Percentiles rank a stretch among this genome's conserved stretches.
These are phyloP conservation scores for Turritis glabra DNA, from an alignment of 345 rosid genomes.

Conservation along the genomic window DNA sequence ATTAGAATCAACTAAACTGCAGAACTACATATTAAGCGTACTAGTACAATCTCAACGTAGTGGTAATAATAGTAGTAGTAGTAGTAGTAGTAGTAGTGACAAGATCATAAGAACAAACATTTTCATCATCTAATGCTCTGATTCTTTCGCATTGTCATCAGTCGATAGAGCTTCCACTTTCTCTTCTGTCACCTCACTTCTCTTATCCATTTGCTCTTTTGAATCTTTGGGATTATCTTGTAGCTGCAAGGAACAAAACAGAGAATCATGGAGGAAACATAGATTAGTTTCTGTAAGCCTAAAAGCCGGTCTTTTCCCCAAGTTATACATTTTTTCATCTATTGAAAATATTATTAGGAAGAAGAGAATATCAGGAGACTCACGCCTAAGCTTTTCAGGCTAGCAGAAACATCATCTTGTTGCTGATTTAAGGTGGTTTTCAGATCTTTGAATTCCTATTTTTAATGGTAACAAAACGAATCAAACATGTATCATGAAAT, in stretches of 20 bases:
- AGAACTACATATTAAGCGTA: constrained; percentile 21
- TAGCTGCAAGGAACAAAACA: constrained; percentile 43
- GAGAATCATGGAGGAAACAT: constrained; percentile 6
- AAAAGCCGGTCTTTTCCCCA: not conserved
- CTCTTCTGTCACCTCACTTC: constrained; percentile 38
- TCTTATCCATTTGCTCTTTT: constrained; percentile 41
- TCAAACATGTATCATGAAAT: not conserved
- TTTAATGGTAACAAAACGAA: not conserved
- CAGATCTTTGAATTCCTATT: constrained; percentile 75
- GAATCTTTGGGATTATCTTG: constrained; percentile 53
- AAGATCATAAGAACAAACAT: constrained; percentile 10
- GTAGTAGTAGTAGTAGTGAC: constrained; percentile 1
- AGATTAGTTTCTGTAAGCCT: not conserved
- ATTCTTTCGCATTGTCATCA: constrained; percentile 34
- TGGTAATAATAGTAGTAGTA: constrained; percentile 8
- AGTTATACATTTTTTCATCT: not conserved
- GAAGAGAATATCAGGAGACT: constrained; percentile 11
- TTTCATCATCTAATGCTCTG: constrained; percentile 36
- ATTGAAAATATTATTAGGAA: not conserved
- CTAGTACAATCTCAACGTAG: constrained; percentile 19
- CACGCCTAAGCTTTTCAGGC: constrained; percentile 71
- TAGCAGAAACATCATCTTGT: constrained; percentile 73
- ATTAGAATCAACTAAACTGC: constrained; percentile 22
- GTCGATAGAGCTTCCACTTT: constrained; percentile 25
- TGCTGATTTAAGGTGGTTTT: constrained; percentile 77